Evolutionary conservation across 2,329 filamentous ascomycete species (phyloP).

Genomic region (Diplodia intermedia): DNA sequence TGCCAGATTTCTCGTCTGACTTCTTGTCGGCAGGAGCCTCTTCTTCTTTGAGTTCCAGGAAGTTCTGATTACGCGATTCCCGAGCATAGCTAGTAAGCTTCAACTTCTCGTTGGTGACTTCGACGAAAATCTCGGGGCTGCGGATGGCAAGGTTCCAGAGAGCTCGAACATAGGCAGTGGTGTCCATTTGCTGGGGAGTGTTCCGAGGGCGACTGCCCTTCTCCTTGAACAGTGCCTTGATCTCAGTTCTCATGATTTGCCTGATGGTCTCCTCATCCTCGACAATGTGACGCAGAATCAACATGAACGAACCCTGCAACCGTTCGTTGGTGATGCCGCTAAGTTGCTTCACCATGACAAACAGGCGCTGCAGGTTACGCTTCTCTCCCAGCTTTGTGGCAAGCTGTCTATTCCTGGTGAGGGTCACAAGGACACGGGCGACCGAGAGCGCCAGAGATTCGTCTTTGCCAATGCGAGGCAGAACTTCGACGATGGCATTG

Average conservation of each 20-base stretch:
- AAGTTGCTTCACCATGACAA: constrained; percentile 94
- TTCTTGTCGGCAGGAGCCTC: constrained; percentile 40
- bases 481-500: constrained; percentile 77
- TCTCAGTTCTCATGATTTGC: constrained; percentile 90
- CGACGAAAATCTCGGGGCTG: constrained; percentile 83
- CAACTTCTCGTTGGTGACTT: constrained; percentile 84
- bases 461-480: constrained; percentile 88
- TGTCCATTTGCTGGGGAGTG: constrained; percentile 61
- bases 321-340: constrained; percentile 78
- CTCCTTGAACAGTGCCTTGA: constrained; percentile 75
- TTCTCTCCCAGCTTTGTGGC: constrained; percentile 83
- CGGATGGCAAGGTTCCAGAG: constrained; percentile 82
- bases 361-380: constrained; percentile 85
- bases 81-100: constrained; percentile 70
- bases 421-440: constrained; percentile 81
- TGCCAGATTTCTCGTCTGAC: not conserved
- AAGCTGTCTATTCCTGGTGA: constrained; percentile 79
- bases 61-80: constrained; percentile 54
- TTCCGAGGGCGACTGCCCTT: constrained; percentile 47
- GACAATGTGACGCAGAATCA: constrained; percentile 88
- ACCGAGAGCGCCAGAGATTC: constrained; percentile 83
- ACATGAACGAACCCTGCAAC: constrained; percentile 77
- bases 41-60: constrained; percentile 60
- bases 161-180: constrained; percentile 74
- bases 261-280: constrained; percentile 92